These are phyloP conservation scores for Starmerella apis DNA, from an alignment of 805 yeast genomes.

Conservation along the genomic window DNA sequence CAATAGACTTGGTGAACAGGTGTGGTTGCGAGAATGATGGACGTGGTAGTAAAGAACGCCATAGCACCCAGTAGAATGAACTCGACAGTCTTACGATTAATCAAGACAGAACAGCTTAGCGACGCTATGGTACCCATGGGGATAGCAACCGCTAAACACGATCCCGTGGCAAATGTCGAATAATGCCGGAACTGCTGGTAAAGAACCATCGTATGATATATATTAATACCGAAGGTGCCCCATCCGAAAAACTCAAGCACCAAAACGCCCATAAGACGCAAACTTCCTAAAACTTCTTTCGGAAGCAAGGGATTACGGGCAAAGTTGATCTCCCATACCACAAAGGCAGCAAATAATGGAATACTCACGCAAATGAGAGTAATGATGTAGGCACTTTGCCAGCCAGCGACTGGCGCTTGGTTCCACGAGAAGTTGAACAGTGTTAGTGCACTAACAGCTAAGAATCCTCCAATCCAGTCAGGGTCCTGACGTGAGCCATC, in stretches of 20 bases:
- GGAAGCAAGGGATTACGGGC: conserved; percentile 48
- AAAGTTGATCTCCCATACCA: conserved; percentile 39
- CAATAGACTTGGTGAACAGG: conserved; percentile 53
- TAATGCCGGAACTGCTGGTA: conserved; percentile 39
- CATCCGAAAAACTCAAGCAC: conserved; percentile 51
- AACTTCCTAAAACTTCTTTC: conserved; percentile 38
- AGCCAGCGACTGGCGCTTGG: conserved; percentile 65
- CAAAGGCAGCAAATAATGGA: conserved; percentile 38
- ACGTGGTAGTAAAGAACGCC: conserved; percentile 46
- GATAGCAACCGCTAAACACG: conserved; percentile 39
- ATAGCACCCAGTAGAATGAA: conserved; percentile 43
- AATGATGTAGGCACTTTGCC: conserved; percentile 50
- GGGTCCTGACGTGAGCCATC: conserved; percentile 30
- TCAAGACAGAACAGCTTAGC: conserved; percentile 39
- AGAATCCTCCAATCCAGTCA: conserved; percentile 47
- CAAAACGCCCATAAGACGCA: conserved; percentile 38
- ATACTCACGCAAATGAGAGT: conserved; percentile 44
- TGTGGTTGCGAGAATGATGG: conserved; percentile 42
- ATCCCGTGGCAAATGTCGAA: conserved; percentile 39
- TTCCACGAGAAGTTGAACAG: conserved; percentile 61
- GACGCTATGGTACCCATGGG: conserved; percentile 51
- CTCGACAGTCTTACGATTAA: conserved; percentile 41
- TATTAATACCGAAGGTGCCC: conserved; percentile 69
- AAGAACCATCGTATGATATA: conserved; percentile 46
- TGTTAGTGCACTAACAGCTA: conserved; percentile 52